phyloP scores from a whole-genome alignment of 2,329 filamentous ascomycete species.

The Periconia sp. region DNA sequence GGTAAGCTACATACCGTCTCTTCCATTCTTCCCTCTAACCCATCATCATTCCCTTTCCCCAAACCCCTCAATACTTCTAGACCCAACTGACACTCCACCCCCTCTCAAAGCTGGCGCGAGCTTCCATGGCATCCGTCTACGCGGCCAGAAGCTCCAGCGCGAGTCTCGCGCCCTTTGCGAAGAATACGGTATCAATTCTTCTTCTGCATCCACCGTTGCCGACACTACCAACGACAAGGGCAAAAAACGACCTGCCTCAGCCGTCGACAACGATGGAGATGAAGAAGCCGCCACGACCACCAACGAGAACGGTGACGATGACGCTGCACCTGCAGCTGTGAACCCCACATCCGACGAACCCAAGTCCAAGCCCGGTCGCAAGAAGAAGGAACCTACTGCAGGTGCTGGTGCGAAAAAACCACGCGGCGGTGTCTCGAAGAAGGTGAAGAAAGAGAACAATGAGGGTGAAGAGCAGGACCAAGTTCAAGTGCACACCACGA shows the following conservation, averaged over 20 bases:
- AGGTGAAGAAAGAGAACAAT: no score
- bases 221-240: not conserved
- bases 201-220: conserved; percentile 6
- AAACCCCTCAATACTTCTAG: no score
- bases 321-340: no score
- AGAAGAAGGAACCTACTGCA: no score
- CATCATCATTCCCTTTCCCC: conserved; percentile 10
- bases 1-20: not conserved
- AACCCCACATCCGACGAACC: no score
- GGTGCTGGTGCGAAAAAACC: no score
- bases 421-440: no score
- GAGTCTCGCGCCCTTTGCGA: conserved; percentile 15
- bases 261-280: not conserved
- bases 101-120: conserved; percentile 1
- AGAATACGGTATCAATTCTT: conserved; percentile 12
- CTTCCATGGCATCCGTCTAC: not conserved
- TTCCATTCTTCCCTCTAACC: not conserved
- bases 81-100: conserved; percentile 11
- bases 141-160: conserved; percentile 3
- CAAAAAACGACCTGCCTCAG: conserved; percentile 2
- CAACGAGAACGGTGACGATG: not conserved
- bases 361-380: no score
- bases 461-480: no score
- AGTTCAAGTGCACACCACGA: no score
- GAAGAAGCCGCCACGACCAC: not conserved